These are phyloP conservation scores for Podospora appendiculata DNA, from an alignment of 495 filamentous ascomycete species.

Conservation along the genomic window DNA sequence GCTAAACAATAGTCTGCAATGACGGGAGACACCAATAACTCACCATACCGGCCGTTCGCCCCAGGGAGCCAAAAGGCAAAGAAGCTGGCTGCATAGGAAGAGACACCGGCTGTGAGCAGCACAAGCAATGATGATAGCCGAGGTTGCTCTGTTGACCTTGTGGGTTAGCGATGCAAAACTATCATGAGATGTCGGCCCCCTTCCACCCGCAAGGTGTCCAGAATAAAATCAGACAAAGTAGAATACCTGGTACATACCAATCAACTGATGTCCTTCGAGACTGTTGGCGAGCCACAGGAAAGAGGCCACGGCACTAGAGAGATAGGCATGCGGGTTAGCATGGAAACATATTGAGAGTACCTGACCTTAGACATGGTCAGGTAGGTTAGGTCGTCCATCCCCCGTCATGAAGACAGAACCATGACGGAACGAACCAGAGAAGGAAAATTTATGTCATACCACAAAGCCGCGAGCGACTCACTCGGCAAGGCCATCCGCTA, in stretches of 20 bases:
- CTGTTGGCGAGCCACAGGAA: constrained; percentile 37
- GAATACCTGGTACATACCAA: no score
- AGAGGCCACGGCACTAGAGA: constrained; percentile 31
- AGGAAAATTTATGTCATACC: no score
- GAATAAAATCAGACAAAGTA: no score
- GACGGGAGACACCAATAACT: constrained; percentile 1
- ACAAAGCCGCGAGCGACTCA: no score
- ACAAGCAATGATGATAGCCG: constrained; percentile 32
- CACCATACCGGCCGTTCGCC: constrained; percentile 37
- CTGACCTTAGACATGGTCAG: no score
- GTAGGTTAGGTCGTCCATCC: neutral
- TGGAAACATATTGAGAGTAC: neutral
- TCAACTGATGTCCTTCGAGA: constrained; percentile 37
- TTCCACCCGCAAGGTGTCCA: no score
- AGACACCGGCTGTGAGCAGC: constrained; percentile 24
- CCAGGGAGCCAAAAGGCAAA: constrained; percentile 38
- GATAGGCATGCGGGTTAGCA: neutral
- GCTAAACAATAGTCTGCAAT: neutral
- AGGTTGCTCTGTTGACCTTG: constrained; percentile 26
- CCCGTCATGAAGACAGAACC: neutral
- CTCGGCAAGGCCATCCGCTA: no score
- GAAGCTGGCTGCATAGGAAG: constrained; percentile 30
- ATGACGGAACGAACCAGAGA: no score
- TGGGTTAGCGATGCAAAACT: no score
- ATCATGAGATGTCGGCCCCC: no score